A percentile compares a stretch with the other conserved stretches of the same genome.
These are phyloP conservation scores for Neonectria neomacrospora DNA, from an alignment of 2,329 filamentous ascomycete species.

Conservation along the genomic window DNA sequence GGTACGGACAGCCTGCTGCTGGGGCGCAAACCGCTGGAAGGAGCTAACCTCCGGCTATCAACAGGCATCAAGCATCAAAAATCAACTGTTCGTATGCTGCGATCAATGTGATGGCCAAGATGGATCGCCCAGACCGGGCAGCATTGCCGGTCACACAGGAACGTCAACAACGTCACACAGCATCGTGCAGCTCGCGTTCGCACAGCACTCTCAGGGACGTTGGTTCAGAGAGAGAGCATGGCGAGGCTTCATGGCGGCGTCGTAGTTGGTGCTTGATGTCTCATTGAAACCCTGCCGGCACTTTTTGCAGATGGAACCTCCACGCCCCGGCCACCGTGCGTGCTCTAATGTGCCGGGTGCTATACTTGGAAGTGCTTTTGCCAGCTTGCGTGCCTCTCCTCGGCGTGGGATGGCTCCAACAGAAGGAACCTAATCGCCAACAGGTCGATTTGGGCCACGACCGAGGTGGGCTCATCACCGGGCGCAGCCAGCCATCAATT, in stretches of 20 bases:
- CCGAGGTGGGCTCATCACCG: neutral
- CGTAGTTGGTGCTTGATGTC: conserved; percentile 21
- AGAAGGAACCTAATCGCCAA: neutral
- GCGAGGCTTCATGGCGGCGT: conserved; percentile 30
- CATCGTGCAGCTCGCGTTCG: conserved; percentile 1
- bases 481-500: neutral
- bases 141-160: conserved; percentile 7
- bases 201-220: neutral
- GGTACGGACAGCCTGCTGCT: neutral
- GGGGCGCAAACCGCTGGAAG: conserved; percentile 7
- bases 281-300: conserved; percentile 12
- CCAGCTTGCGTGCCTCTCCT: neutral
- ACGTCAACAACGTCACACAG: conserved; percentile 14
- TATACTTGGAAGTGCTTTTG: neutral
- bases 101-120: neutral
- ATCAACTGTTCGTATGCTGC: neutral
- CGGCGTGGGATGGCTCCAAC: neutral
- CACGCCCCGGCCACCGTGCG: conserved; percentile 4
- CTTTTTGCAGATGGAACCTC: conserved; percentile 2
- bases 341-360: neutral
- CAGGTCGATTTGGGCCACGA: neutral
- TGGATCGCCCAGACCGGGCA: conserved; percentile 8
- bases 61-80: neutral
- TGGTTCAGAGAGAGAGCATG: conserved; percentile 18
- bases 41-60: conserved; percentile 7